Conservation (phyloP, 2,329 filamentous ascomycete species). For the Xylariaceae sp. region DNA sequence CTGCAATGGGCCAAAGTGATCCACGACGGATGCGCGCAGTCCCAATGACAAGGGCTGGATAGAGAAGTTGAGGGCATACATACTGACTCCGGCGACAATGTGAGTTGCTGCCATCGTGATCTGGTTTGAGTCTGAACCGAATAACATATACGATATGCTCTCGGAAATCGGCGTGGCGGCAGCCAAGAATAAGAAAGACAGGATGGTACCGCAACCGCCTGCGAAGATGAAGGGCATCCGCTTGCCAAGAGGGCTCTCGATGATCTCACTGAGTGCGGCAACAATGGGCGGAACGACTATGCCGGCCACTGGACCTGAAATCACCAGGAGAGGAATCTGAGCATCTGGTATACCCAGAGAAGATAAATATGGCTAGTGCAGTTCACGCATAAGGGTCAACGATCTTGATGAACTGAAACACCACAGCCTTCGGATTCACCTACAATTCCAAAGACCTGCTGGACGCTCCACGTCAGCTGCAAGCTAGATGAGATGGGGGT, state of each 20-base stretch:
- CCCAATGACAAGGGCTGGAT: conserved; percentile 1
- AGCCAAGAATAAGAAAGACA: conserved; percentile 3
- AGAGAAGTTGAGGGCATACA: conserved; percentile 4
- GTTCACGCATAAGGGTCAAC: background rate
- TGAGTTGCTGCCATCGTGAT: background rate
- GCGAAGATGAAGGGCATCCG: conserved; percentile 5
- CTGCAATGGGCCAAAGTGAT: conserved; percentile 2
- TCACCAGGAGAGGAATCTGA: conserved; percentile 1
- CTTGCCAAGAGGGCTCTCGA: background rate
- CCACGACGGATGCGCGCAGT: conserved; percentile 4
- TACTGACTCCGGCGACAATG: background rate
- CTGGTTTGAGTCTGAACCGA: background rate
- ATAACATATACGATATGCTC: background rate
- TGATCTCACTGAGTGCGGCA: background rate
- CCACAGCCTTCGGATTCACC: background rate
- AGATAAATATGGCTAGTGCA: background rate
- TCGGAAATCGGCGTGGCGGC: background rate
- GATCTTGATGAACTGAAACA: background rate
- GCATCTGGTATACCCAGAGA: conserved; percentile 1
- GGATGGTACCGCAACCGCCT: background rate
- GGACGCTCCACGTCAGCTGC: conserved; percentile 3
- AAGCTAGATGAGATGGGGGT: background rate
- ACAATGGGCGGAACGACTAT: conserved; percentile 5
- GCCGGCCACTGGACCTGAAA: conserved; percentile 2
- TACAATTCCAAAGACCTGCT: conserved; percentile 5